Evolutionary conservation across 306 rosid species (phyloP), one percentile per base, ranked within the genome.

Genomic region (Purshia tridentata): DNA sequence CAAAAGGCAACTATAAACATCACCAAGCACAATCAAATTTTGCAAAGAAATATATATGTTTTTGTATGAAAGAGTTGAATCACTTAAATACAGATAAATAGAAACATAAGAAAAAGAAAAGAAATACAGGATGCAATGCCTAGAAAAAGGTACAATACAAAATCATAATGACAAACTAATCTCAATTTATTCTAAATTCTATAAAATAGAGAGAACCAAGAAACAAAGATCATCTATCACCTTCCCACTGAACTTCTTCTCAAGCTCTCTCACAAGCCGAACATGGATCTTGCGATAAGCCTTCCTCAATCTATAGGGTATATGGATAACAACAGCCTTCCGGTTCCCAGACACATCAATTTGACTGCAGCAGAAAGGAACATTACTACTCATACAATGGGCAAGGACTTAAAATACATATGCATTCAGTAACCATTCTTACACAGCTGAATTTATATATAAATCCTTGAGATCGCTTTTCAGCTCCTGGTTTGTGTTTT

Each of bases 401-500:
- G 4, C 61, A 66, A 69, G 63, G 55, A 55, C 4, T 8, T 6
- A 4, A 15, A 13, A 39, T 1, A 45, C 47, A 78, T 20, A 2
- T 3, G 2, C 20, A 44, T 50, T 40, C 23, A 6, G 60, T 29
- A 2, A 6, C 44, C 20, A 67, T 69, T 18, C 96, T 85, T 86
- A 92, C 98, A 75, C 56, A 12, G 98, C 98, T 6, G 96, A 88
- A 65, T 92, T 90, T 0, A 90, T 92, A 79, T 93, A 91, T 18
- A 93, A 84, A 81, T 93, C 98, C 83, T 93, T 93, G 82, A 93
- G 80, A 48, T 93, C 98, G 71, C 97, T 91, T 77, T 91, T 89
- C 83, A 91, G 87, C 85, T 93, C 98, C 20, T 79, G 81, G 72
- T 90, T 91, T 18, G 97, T 86, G 22, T 88, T 90, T 44, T 90